These are phyloP conservation scores for Neonectria faginata DNA, from an alignment of 2,329 filamentous ascomycete species.

Conservation along the genomic window DNA sequence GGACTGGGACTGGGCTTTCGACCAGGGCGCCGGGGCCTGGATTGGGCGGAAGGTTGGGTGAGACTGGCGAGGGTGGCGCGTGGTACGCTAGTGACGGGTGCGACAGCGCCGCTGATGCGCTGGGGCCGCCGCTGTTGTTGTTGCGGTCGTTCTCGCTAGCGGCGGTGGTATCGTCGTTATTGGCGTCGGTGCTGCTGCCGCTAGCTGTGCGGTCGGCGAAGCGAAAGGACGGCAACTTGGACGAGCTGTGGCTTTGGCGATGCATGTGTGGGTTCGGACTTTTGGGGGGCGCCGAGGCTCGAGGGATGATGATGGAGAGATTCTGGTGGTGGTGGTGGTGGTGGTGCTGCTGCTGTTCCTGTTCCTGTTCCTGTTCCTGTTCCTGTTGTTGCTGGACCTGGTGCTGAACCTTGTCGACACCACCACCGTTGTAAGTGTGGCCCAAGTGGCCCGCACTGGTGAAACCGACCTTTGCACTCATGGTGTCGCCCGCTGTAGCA, in stretches of 20 bases:
- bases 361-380: background rate
- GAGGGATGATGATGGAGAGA: constrained; percentile 22
- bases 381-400: constrained; percentile 1
- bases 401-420: constrained; percentile 33
- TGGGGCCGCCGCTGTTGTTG: constrained; percentile 36
- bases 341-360: background rate
- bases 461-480: constrained; percentile 48
- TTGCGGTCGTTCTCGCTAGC: constrained; percentile 30
- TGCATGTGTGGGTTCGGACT: constrained; percentile 55
- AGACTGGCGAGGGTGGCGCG: constrained; percentile 40
- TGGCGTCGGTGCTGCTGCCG: constrained; percentile 43
- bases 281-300: constrained; percentile 22
- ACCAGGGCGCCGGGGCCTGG: constrained; percentile 38
- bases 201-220: constrained; percentile 60
- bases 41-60: constrained; percentile 48
- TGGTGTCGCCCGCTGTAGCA: constrained; percentile 43
- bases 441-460: constrained; percentile 43
- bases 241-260: constrained; percentile 65
- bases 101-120: constrained; percentile 37
- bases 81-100: constrained; percentile 40
- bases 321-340: constrained; percentile 22
- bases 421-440: constrained; percentile 29
- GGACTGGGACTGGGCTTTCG: constrained; percentile 28
- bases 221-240: constrained; percentile 67
- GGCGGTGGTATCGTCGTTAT: constrained; percentile 36